Base-by-base conservation (phyloP, 176 grass and related monocot species). In the Musa troglodytarum region DNA sequence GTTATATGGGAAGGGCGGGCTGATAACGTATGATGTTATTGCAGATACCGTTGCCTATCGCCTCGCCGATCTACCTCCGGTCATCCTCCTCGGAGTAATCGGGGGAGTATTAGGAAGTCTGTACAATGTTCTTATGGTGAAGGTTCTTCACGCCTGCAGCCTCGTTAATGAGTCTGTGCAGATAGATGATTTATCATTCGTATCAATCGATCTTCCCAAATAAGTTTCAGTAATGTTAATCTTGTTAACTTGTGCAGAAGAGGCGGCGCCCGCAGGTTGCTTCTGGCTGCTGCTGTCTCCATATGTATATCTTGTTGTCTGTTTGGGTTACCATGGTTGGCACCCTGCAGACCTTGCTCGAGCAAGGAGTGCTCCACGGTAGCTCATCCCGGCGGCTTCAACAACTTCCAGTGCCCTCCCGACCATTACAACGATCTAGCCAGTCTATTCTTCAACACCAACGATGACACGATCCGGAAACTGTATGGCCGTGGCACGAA, bases 21-120 rank as follows among this genome's bases (percentile, higher is more conserved):
- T 98, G 9, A 85, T 98, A 78, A 98, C 91, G 94, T 98, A 88
- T 75, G 94, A 98, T 70, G 90, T 98, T 15, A 89, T 86, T 68
- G 81, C 86, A 12, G 90, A 93, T 72, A 79, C 80, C 51, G 83
- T 88, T 76, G 85, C 68, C 2, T 70, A 70, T 50, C 68, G 50
- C 24, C 13, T 70, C 14, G 14, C 26, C 17, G 68, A 70, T 10
- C n/a, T 70, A n/a, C 68, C 34, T 16, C 68, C 68, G 1, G 68
- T 70, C 7, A 50, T 50, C 34, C 68, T 70, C 49, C 34, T 70
- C 34, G 68, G 68, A 20, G 34, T 70, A 1, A 70, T 70, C n/a
- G 68, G 68, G 5, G 68, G 68, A 17, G 7, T 70, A 9, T 19
- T 70, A 11, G 68, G 68, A 19, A 70, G 68, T 19, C 68, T 70